Evolutionary conservation across 2,329 filamentous ascomycete species (phyloP).

Genomic region (Cytospora piceae): DNA sequence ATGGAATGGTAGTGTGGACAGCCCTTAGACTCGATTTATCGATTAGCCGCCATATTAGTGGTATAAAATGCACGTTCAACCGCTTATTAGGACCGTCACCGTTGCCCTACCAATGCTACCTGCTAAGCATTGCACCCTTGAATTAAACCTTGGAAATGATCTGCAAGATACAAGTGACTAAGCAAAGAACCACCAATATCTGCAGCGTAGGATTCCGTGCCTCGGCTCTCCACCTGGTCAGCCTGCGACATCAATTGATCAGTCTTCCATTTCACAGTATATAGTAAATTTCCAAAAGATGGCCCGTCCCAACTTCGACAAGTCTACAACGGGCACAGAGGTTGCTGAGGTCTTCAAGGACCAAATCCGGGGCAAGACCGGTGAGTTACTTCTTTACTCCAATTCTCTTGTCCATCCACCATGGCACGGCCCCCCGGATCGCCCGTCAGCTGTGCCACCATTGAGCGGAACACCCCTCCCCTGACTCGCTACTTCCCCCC

Average conservation of each 20-base stretch:
- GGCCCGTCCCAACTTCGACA: slow-evolving; percentile 20
- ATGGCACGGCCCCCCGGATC: slow-evolving; percentile 18
- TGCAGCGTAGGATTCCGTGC: not conserved
- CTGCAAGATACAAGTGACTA: slow-evolving; percentile 15
- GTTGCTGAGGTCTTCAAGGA: slow-evolving; percentile 28
- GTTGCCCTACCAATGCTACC: not conserved
- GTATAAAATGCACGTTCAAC: no score
- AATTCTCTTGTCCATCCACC: not conserved
- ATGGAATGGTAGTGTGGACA: not conserved
- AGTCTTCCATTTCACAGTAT: not conserved
- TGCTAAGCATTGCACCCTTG: not conserved
- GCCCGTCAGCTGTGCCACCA: slow-evolving; percentile 19
- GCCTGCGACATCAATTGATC: not conserved
- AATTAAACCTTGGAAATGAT: not conserved
- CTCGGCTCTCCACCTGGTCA: slow-evolving; percentile 8
- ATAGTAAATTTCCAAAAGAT: not conserved
- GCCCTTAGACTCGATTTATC: no score
- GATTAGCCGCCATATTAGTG: no score
- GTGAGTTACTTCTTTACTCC: slow-evolving; percentile 16
- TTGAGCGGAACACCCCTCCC: not conserved
- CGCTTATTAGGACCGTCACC: no score
- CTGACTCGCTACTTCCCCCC: slow-evolving; percentile 13
- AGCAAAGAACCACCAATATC: slow-evolving; percentile 5
- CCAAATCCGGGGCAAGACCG: slow-evolving; percentile 30
- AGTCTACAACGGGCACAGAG: slow-evolving; percentile 28